phyloP scores from a whole-genome alignment of 2,329 filamentous ascomycete genomes.

The Seiridium cupressi region DNA sequence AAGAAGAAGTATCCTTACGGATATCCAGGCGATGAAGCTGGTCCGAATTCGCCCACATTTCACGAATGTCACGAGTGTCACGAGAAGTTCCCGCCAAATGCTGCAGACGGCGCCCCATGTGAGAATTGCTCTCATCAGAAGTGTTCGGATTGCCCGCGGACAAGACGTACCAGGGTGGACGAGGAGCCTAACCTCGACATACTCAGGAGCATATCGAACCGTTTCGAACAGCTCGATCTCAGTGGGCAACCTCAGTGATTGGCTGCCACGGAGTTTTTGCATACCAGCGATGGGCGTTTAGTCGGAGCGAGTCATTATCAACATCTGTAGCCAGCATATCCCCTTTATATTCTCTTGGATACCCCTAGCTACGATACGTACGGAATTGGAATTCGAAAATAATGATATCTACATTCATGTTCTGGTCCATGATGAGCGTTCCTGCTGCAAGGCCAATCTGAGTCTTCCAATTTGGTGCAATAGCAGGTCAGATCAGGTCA shows the following conservation, averaged over 20 bases:
- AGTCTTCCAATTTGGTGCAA: too few species aligned
- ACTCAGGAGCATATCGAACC: slow-evolving; percentile 3
- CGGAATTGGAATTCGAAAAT: too few species aligned
- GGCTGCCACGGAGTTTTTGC: background rate
- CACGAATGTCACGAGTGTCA: slow-evolving; percentile 64
- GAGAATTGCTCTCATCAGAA: slow-evolving; percentile 59
- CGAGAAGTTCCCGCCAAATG: slow-evolving; percentile 50
- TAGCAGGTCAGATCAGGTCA: too few species aligned
- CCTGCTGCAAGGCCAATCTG: too few species aligned
- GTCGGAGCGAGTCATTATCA: background rate
- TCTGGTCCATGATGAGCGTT: too few species aligned
- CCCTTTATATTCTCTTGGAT: background rate
- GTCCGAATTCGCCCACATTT: slow-evolving; percentile 47
- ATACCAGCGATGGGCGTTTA: background rate
- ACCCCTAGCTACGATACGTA: too few species aligned
- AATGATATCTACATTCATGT: too few species aligned
- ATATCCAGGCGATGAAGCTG: slow-evolving; percentile 65
- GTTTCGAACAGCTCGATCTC: slow-evolving; percentile 7
- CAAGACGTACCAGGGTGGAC: slow-evolving; percentile 53
- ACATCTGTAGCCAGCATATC: background rate
- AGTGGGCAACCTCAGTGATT: background rate
- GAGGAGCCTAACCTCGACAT: background rate
- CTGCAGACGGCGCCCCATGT: slow-evolving; percentile 54
- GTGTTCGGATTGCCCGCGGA: slow-evolving; percentile 57
- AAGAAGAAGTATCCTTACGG: slow-evolving; percentile 67